phyloP scores from a whole-genome alignment of 2,329 filamentous ascomycete species.

The Penicillium paneum region DNA sequence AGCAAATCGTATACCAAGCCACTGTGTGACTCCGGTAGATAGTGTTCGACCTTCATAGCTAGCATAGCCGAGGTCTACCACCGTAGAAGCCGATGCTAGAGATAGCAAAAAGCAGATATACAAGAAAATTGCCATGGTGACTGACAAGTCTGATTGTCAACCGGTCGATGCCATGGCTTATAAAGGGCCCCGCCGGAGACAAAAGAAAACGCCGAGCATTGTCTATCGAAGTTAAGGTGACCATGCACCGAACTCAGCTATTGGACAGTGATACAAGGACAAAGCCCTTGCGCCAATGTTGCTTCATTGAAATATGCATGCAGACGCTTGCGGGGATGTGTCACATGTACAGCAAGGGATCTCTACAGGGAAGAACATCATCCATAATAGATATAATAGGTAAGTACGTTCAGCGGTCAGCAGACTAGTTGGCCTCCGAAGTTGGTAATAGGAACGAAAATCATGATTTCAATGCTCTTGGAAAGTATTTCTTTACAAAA shows the following conservation, averaged over 20 bases:
- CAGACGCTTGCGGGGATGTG: constrained; percentile 1
- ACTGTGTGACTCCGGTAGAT: constrained; percentile 61
- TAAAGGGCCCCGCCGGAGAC: neutral
- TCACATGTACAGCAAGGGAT: neutral
- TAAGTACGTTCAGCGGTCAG: neutral
- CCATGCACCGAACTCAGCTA: neutral
- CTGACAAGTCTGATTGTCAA: neutral
- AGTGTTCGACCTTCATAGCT: constrained; percentile 59
- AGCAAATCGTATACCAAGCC: constrained; percentile 73
- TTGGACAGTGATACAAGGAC: neutral
- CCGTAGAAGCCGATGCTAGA: constrained; percentile 22
- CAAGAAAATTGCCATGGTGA: constrained; percentile 14
- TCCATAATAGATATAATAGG: neutral
- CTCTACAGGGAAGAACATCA: neutral
- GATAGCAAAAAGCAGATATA: constrained; percentile 17
- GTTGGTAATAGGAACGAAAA: neutral
- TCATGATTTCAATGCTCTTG: neutral
- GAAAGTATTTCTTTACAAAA: neutral
- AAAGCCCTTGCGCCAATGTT: neutral
- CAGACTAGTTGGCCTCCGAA: no score
- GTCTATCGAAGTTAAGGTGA: neutral
- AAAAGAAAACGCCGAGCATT: neutral
- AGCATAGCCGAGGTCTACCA: constrained; percentile 65
- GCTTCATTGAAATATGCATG: neutral
- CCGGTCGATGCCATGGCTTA: constrained; percentile 3